Conservation (phyloP, 768 basidiomycete genomes). For the Suillus fuscotomentosus region DNA sequence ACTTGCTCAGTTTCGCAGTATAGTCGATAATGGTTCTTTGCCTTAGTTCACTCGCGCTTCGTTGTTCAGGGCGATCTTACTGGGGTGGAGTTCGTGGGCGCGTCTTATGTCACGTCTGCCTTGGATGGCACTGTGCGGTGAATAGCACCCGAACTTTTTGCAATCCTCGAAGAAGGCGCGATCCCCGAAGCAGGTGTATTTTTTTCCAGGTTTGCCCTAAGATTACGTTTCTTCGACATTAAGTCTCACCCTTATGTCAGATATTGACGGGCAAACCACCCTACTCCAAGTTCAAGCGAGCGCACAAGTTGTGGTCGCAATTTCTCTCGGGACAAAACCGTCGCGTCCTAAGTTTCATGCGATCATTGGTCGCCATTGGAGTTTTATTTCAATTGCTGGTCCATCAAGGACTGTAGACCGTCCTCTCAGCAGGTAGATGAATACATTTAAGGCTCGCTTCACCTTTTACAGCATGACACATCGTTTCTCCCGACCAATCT, state of each 20-base stretch:
- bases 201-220: slow-evolving; percentile 10
- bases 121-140: neutral
- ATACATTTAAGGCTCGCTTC: slow-evolving; percentile 17
- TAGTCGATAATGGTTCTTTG: neutral
- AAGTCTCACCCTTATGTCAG: neutral
- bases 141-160: too few relatives aligned
- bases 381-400: slow-evolving; percentile 13
- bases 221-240: neutral
- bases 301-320: slow-evolving; percentile 8
- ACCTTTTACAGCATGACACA: neutral
- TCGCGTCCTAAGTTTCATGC: neutral
- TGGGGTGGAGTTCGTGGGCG: slow-evolving; percentile 12
- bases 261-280: slow-evolving; percentile 2
- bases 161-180: too few relatives aligned
- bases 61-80: slow-evolving; percentile 20
- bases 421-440: slow-evolving; percentile 23
- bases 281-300: slow-evolving; percentile 8
- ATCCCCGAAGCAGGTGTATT: neutral
- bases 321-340: slow-evolving; percentile 6
- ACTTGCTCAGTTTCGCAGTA: neutral
- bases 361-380: slow-evolving; percentile 4
- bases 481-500: neutral
- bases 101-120: slow-evolving; percentile 6
- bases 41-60: slow-evolving; percentile 15
- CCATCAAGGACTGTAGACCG: slow-evolving; percentile 13